Percentiles rank a stretch among this genome's conserved stretches.
Evolutionary conservation across 208 protist genomes (phyloP).

Genomic region (Vickermania spadyakhi): DNA sequence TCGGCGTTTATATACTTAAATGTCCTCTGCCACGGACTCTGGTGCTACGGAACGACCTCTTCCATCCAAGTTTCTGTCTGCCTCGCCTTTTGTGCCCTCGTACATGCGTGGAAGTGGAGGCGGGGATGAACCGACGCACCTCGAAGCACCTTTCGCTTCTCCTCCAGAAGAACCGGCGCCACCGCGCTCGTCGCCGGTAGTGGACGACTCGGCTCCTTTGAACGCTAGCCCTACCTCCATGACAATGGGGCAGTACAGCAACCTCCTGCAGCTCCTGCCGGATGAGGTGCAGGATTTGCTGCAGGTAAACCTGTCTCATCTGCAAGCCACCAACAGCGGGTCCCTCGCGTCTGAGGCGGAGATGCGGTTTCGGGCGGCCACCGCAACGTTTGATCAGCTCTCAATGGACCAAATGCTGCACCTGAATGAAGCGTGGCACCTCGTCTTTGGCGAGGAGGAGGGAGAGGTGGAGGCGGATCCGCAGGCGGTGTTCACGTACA

Average conservation of each 20-base stretch:
- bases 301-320: conserved; percentile 10
- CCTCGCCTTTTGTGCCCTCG: not conserved
- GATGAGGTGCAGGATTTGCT: conserved; percentile 10
- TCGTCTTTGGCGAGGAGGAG: conserved; percentile 4
- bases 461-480: conserved; percentile 9
- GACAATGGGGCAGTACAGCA: not conserved
- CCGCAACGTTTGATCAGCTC: conserved; percentile 23
- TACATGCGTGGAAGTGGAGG: not conserved
- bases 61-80: not conserved
- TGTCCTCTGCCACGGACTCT: no score
- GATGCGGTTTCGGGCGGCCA: conserved; percentile 11
- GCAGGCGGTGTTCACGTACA: conserved; percentile 34
- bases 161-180: no score
- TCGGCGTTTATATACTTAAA: no score
- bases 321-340: not conserved
- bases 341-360: not conserved
- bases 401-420: conserved; percentile 23
- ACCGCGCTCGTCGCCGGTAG: no score
- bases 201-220: no score
- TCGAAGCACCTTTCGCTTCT: no score
- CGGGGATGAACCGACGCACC: no score
- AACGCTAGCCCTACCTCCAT: no score
- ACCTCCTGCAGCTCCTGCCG: conserved; percentile 2
- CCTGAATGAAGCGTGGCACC: conserved; percentile 13
- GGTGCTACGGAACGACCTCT: no score